These are phyloP conservation scores for Erythrobasidium hasegawianum DNA, from an alignment of 1,284 basidiomycete genomes.

Conservation along the genomic window DNA sequence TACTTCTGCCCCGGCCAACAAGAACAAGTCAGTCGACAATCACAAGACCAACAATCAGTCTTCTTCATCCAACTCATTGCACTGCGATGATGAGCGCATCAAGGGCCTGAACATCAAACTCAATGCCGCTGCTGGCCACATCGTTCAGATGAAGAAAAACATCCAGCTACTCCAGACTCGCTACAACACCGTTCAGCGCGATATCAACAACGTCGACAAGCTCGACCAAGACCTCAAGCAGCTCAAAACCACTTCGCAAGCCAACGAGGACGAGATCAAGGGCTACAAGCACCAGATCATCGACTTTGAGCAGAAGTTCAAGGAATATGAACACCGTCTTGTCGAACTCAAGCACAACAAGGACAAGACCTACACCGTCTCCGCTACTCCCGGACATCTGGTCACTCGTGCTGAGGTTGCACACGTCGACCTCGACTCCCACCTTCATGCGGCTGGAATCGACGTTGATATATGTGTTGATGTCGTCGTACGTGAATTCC, in stretches of 20 bases:
- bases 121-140: not conserved
- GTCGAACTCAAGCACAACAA: too few species aligned
- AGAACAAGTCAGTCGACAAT: not conserved
- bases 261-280: not conserved
- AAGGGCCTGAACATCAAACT: not conserved
- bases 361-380: too few species aligned
- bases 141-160: not conserved
- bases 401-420: too few species aligned
- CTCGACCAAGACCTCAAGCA: not conserved
- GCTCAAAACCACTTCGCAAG: not conserved
- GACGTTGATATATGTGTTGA: too few species aligned
- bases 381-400: too few species aligned
- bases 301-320: not conserved
- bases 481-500: too few species aligned
- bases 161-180: not conserved
- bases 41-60: not conserved
- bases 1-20: not conserved
- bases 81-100: too few species aligned
- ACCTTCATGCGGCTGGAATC: too few species aligned
- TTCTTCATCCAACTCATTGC: too few species aligned
- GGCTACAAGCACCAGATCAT: constrained; percentile 6
- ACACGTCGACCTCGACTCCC: too few species aligned
- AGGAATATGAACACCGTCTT: too few species aligned
- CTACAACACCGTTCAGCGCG: not conserved
- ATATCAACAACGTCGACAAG: not conserved